Conservation (phyloP, 2,329 filamentous ascomycete genomes). For the Penicillium expansum region DNA sequence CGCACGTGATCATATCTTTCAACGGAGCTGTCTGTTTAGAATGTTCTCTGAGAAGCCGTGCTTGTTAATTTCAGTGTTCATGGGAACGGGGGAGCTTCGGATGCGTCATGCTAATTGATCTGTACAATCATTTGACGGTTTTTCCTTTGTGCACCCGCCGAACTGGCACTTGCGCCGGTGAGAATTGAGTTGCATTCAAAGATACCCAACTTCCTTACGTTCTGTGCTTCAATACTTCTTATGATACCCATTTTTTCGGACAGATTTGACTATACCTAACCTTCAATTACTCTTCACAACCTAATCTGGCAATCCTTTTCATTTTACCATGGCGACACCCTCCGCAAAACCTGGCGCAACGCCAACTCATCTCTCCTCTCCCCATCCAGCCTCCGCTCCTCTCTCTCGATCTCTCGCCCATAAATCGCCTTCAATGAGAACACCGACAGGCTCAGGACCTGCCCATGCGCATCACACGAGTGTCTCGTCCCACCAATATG, state of each 20-base stretch:
- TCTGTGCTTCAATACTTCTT: slow-evolving; percentile 2
- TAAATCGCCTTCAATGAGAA: slow-evolving; percentile 47
- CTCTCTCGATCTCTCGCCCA: slow-evolving; percentile 43
- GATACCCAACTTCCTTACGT: slow-evolving; percentile 4
- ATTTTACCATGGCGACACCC: slow-evolving; percentile 43
- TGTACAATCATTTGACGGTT: background rate
- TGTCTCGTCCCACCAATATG: slow-evolving; percentile 42
- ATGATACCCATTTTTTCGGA: slow-evolving; percentile 3
- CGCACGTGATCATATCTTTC: slow-evolving; percentile 29
- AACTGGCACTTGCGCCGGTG: background rate
- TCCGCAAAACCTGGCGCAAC: slow-evolving; percentile 46
- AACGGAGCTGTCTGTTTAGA: slow-evolving; percentile 2
- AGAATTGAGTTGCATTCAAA: slow-evolving; percentile 11
- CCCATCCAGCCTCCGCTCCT: slow-evolving; percentile 41
- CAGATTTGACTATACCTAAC: background rate
- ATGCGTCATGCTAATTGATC: background rate
- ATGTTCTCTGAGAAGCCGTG: background rate
- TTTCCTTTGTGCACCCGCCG: background rate
- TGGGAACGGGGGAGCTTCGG: slow-evolving; percentile 5
- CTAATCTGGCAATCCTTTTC: background rate
- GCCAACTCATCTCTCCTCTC: slow-evolving; percentile 45
- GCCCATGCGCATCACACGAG: slow-evolving; percentile 36
- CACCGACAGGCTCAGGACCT: slow-evolving; percentile 41
- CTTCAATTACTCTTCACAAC: background rate
- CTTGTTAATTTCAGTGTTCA: slow-evolving; percentile 6